Evolutionary conservation across 495 filamentous ascomycete species (phyloP).

Genomic region (Aspergillus coremiiformis): DNA sequence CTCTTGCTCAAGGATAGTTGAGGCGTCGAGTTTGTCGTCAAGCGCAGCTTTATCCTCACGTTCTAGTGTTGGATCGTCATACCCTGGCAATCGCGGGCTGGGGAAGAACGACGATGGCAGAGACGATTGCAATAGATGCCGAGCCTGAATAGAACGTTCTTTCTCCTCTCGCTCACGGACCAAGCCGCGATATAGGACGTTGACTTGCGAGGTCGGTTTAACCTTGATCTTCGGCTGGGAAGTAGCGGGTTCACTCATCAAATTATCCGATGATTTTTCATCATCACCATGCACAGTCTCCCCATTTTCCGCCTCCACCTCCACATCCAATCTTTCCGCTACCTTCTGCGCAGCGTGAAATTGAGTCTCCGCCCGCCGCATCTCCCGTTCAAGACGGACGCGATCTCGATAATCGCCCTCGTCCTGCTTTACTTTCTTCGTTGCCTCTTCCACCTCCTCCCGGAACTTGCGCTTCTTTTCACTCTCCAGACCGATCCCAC

Average conservation of each 20-base stretch:
- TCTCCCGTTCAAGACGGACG: constrained; percentile 63
- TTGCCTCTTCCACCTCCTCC: constrained; percentile 52
- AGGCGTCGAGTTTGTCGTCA: constrained; percentile 34
- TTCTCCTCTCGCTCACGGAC: constrained; percentile 59
- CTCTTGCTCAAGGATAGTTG: constrained; percentile 52
- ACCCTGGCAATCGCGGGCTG: constrained; percentile 35
- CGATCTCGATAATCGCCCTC: constrained; percentile 73
- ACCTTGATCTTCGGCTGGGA: constrained; percentile 21
- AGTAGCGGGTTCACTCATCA: constrained; percentile 12
- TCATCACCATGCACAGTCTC: constrained; percentile 3
- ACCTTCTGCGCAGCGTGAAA: constrained; percentile 74
- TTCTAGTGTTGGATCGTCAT: constrained; percentile 45
- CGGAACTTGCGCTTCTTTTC: constrained; percentile 76
- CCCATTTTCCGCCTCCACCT: constrained; percentile 19
- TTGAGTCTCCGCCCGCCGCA: constrained; percentile 57
- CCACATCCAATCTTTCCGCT: constrained; percentile 62
- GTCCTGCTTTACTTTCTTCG: constrained; percentile 57
- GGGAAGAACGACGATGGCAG: constrained; percentile 42
- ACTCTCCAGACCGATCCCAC: constrained; percentile 78
- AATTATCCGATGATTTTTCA: constrained; percentile 12
- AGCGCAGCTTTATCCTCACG: constrained; percentile 49
- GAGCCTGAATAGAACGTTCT: constrained; percentile 60
- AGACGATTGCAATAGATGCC: constrained; percentile 63
- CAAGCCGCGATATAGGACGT: constrained; percentile 72
- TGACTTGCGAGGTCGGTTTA: constrained; percentile 53